Evolutionary conservation across 2,329 filamentous ascomycete species (phyloP), one percentile per base, ranked within the genome.

Genomic region (Hypoxylon sp.): DNA sequence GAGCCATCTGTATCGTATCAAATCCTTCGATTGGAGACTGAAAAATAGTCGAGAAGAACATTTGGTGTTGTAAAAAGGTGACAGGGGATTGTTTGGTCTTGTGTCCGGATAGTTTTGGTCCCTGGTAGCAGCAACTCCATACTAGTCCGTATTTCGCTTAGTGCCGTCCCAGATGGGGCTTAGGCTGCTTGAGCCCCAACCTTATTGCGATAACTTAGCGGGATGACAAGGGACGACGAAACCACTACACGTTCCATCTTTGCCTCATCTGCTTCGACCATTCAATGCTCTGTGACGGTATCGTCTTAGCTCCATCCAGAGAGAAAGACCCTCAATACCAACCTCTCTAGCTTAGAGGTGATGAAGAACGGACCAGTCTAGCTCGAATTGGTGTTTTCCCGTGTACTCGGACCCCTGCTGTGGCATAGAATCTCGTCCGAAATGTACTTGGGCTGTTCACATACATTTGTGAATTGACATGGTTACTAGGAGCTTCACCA

Each of bases 181-280:
- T 69, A 70, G 66, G 25, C 55, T 32, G 59, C 67, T 73, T 70
- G 68, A 72, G 62, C 65, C 62, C 63, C 69, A 74, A 73, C 67
- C 73, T 74, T 75, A 75, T 76, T 72, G 58, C 60, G 65, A 63
- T 66, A 71, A 57, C 53, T 70, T 72, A 68, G 70, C 66, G 69
- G 38, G 46, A 57, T 80, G 77, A 77, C 81, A 81, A 84, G 69
- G 68, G 55, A 71, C 81, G 78, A 76, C 81, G 82, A 84, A 84
- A 84, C 82, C 75, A 70, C 70, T 74, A 76, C 75, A 61, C 81
- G 82, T 84, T 81, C 78, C 82, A 84, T 78, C 73, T 79, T 72
- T 84, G 82, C 82, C 79, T 84, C 82, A 84, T 78, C 74, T 69
- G 69, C 77, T 65, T 75, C 68, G 67, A 38, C 72, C 71, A 58